Evolutionary conservation across 1,139 yeast genomes (phyloP).

Genomic region (Geotrichum aggregatum): DNA sequence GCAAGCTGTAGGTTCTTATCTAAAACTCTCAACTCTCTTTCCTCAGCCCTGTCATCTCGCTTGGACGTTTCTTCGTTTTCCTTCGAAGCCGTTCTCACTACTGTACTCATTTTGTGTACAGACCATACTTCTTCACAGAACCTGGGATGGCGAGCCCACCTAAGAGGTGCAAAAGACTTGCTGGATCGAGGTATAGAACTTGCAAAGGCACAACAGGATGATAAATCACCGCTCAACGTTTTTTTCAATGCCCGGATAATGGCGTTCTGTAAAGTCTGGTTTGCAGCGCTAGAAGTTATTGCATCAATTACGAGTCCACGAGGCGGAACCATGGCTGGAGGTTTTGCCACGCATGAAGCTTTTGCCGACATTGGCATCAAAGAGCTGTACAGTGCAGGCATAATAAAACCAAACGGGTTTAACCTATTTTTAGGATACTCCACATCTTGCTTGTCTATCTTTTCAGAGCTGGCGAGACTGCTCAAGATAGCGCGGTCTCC

Average conservation of each 20-base stretch:
- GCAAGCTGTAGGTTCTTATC: constrained; percentile 7
- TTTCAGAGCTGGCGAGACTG: constrained; percentile 12
- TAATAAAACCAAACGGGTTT: constrained; percentile 14
- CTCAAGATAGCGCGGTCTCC: constrained; percentile 8
- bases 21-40: constrained; percentile 9
- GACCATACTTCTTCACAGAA: constrained; percentile 17
- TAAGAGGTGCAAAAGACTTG: constrained; percentile 18
- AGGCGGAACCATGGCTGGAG: constrained; percentile 13
- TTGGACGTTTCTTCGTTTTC: not conserved
- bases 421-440: constrained; percentile 15
- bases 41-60: not conserved
- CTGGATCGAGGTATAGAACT: constrained; percentile 5
- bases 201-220: not conserved
- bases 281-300: constrained; percentile 19
- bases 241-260: constrained; percentile 4
- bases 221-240: not conserved
- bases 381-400: constrained; percentile 11
- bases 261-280: constrained; percentile 20
- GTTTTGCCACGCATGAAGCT: constrained; percentile 15
- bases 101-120: constrained; percentile 16
- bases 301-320: constrained; percentile 13
- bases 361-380: constrained; percentile 8
- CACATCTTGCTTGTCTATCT: constrained; percentile 11
- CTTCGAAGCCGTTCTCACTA: constrained; percentile 14
- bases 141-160: constrained; percentile 18